Base-by-base conservation (phyloP, 768 basidiomycete genomes). In the Psilocybe sp. region DNA sequence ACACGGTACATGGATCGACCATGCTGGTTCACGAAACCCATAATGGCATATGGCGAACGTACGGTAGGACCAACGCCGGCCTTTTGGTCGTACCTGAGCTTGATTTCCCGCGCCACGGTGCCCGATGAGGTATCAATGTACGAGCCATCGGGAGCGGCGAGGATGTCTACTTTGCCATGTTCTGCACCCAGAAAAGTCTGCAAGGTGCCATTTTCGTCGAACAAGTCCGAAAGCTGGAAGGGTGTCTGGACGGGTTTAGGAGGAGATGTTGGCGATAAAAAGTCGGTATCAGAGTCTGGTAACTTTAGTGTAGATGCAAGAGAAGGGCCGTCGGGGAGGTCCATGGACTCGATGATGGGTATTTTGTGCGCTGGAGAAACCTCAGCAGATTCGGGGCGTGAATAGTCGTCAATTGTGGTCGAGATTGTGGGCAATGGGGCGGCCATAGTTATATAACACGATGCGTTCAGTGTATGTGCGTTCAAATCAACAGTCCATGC, bases 101-200 rank as follows among this genome's bases (percentile, higher is more conserved):
- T 93, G 47, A 92, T 72, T 57, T 88, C 87, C 36, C 81, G 80
- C 11, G 89, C 89, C 23, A 85, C 88, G 12, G 77, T 73, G 2
- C 83, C 88, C 45, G 85, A 89, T 5, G 89, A 80, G 1, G 88
- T 92, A 60, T 93, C 90, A 16, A 92, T 81, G 63, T 85, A 92
- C 38, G 75, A 85, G 49, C 81, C 82, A 61, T 92, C 87, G 57
- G 78, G 89, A 47, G 83, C 79, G 55, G 85, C 73, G 33, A 69
- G 77, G 38, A 85, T 74, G 47, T 83, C 84, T 11, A 77, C 80
- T n/a, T 67, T 60, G 40, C 76, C 75, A 34, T 81, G 70, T 50
- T 84, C 83, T 18, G 73, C 61, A 11, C 79, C 71, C 15, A 37
- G 42, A n/a, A 82, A 61, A 4, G 71, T 63, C 41, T 74, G 72